Evolutionary conservation across 192 early-diverging fungal species (phyloP).

Genomic region (Geranomyces michiganensis): DNA sequence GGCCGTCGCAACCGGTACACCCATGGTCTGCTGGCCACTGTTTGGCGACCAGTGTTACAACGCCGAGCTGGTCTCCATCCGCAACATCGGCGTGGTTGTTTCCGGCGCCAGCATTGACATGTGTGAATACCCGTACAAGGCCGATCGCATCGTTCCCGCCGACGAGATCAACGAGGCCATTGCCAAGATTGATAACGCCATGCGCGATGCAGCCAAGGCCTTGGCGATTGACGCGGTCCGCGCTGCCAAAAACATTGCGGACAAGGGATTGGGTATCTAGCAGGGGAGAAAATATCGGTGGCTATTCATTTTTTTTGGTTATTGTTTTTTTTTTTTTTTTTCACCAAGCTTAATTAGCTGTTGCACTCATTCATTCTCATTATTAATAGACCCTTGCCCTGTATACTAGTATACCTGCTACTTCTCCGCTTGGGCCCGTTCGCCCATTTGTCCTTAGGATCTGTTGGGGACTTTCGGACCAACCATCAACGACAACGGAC

Average conservation of each 20-base stretch:
- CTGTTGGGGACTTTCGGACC: no score
- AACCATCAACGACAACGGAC: no score
- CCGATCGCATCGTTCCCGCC: background rate
- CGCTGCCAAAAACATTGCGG: background rate
- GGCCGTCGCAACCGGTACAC: background rate
- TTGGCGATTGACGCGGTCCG: background rate
- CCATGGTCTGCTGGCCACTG: background rate
- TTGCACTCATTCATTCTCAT: no score
- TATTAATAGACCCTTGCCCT: no score
- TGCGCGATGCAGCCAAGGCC: background rate
- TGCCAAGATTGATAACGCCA: background rate
- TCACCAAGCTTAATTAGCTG: no score
- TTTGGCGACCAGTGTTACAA: slow-evolving; percentile 5
- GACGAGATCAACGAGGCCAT: background rate
- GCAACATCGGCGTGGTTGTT: background rate
- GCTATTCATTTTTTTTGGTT: no score
- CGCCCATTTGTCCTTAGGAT: no score
- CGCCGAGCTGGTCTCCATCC: background rate
- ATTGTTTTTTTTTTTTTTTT: no score
- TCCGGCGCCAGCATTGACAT: background rate
- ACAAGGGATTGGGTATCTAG: no score
- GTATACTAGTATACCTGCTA: no score
- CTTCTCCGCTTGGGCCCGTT: no score
- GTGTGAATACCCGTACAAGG: background rate
- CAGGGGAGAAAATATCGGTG: no score